These are phyloP conservation scores for Solanum habrochaites DNA, from an alignment of 257 asterid genomes.

Conservation along the genomic window DNA sequence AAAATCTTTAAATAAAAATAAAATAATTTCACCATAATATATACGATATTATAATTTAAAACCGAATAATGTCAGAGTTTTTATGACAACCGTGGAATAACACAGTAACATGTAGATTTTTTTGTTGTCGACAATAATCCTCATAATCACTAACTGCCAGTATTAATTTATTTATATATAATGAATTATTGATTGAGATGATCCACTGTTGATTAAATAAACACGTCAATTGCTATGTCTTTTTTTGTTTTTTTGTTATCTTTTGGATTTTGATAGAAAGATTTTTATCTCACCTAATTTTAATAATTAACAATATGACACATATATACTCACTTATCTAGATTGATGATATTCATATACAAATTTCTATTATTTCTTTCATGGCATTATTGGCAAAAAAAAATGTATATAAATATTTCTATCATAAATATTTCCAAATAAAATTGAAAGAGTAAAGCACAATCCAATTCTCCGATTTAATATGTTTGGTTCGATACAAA, in stretches of 20 bases:
- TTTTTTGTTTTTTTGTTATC: neutral
- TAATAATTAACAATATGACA: neutral
- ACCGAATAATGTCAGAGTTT: neutral
- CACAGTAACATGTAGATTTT: too few species aligned
- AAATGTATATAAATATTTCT: neutral
- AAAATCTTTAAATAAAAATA: too few species aligned
- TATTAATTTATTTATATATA: too few species aligned
- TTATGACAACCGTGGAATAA: neutral
- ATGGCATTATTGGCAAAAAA: neutral
- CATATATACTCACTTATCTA: neutral
- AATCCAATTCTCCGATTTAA: neutral
- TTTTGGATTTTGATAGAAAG: neutral
- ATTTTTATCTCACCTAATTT: neutral
- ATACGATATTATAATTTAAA: too few species aligned
- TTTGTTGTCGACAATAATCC: neutral
- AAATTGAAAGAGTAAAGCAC: neutral
- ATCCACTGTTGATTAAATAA: too few species aligned
- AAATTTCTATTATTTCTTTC: neutral
- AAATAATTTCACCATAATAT: too few species aligned
- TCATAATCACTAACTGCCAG: neutral
- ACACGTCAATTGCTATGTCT: too few species aligned
- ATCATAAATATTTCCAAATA: neutral
- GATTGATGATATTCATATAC: neutral
- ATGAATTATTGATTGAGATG: neutral
- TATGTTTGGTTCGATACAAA: neutral